Base-by-base conservation (phyloP, 345 rosid genomes). In the Eucalyptus regnans region DNA sequence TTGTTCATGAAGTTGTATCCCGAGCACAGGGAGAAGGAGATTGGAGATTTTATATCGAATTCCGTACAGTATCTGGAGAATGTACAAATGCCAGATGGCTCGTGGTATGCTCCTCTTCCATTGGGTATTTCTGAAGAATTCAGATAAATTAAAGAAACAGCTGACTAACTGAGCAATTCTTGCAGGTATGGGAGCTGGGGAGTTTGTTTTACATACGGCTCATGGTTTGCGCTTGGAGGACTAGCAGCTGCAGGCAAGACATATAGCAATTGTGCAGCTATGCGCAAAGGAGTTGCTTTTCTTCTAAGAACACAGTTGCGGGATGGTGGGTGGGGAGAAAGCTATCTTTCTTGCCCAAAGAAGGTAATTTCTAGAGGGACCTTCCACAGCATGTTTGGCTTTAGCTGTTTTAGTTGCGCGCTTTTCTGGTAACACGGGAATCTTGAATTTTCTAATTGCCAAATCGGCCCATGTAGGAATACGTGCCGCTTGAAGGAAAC, bases 271-370 rank as follows among this genome's bases (percentile, higher is more conserved):
- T 89, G 92, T 50, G 84, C 86, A 7, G 89, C 92, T 5, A n/a
- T 95, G 79, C 92, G 92, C 16, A 92, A 76, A 89, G 95, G 90
- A 7, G 93, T 92, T 18, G 90, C 91, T 17, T 94, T 95, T 88
- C 94, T 95, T 11, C 92, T 94, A 17, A 54, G 58, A 48, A 90
- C 88, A 29, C 95, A 95, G 80, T 51, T 60, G 80, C 85, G 86
- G 0, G 86, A 92, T 29, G 96, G 96, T 3, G 95, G 96, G 4
- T 95, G 96, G 96, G 95, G 96, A 50, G 96, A 95, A 90, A 95
- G 95, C 87, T 93, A 89, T 87, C 90, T 87, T 13, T 93, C 96
- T 12, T 93, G 95, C 76, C 94, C 95, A 22, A 76, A 91, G 15
- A 91, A 93, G 93, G 95, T 93, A 89, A 48, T 18, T 44, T 6